Evolutionary conservation across 768 basidiomycete species (phyloP).

Genomic region (Kwoniella sp.): DNA sequence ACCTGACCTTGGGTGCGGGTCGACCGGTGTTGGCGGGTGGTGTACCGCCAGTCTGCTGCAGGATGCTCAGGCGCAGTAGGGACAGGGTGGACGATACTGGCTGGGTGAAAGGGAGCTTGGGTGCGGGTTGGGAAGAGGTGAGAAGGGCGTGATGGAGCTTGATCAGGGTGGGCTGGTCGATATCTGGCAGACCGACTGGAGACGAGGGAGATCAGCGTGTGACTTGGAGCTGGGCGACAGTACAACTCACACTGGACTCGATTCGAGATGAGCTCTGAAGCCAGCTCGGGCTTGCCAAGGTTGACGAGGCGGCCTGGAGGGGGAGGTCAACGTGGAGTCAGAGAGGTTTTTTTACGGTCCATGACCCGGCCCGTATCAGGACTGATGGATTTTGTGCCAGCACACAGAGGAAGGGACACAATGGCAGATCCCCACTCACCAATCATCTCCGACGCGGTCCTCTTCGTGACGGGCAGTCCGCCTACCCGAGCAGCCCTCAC

Average conservation of each 20-base stretch:
- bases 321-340: no score
- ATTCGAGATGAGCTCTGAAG: constrained; percentile 13
- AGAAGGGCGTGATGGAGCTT: constrained; percentile 15
- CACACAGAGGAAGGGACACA: no score
- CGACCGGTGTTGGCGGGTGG: not conserved
- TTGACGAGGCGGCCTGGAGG: constrained; percentile 13
- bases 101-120: constrained; percentile 5
- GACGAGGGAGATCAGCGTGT: not conserved
- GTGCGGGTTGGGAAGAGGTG: not conserved
- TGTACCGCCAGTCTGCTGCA: not conserved
- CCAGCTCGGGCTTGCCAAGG: constrained; percentile 13
- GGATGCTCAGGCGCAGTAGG: constrained; percentile 5
- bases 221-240: not conserved
- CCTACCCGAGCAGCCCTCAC: constrained; percentile 11
- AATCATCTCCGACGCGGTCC: constrained; percentile 18
- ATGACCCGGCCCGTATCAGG: no score
- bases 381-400: no score
- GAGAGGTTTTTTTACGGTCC: no score
- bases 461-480: constrained; percentile 6
- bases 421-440: constrained; percentile 8
- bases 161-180: constrained; percentile 11
- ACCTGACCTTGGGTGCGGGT: not conserved
- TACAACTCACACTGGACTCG: constrained; percentile 9
- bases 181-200: constrained; percentile 16
- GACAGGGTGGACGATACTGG: constrained; percentile 13